Conservation (phyloP, 352 stramenopile species). For the Globisporangium apiculatum region DNA sequence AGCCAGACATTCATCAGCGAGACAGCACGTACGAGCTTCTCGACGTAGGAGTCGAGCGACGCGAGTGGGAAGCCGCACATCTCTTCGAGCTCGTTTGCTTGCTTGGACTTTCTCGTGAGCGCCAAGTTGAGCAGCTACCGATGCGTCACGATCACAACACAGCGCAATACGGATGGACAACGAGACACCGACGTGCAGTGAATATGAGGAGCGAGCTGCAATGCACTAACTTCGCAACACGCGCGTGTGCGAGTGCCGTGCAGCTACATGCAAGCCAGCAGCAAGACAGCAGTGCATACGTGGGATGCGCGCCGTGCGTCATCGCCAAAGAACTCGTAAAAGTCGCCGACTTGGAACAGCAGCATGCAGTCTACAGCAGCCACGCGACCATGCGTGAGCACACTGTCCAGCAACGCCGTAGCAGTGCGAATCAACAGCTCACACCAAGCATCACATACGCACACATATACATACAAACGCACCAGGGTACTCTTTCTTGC, state of each 20-base stretch:
- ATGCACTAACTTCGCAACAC: too few relatives aligned
- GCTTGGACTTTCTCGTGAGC: conserved; percentile 61
- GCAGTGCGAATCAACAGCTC: too few relatives aligned
- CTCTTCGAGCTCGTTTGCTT: conserved; percentile 40
- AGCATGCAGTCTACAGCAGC: conserved; percentile 58
- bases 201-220: too few relatives aligned
- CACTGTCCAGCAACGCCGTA: too few relatives aligned
- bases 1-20: background rate
- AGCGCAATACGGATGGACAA: too few relatives aligned
- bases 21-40: conserved; percentile 51
- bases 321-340: conserved; percentile 81
- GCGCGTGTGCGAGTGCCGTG: too few relatives aligned
- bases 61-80: conserved; percentile 77
- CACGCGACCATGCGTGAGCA: background rate
- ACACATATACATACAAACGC: background rate
- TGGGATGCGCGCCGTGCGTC: conserved; percentile 62
- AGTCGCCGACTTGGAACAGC: conserved; percentile 79
- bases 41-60: conserved; percentile 69
- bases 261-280: too few relatives aligned
- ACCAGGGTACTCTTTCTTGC: conserved; percentile 77
- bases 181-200: too few relatives aligned
- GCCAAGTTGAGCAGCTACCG: conserved; percentile 60
- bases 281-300: conserved; percentile 15
- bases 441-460: background rate
- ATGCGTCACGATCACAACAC: too few relatives aligned